phyloP scores from a whole-genome alignment of 768 basidiomycete genomes.

The Boletus sp. region DNA sequence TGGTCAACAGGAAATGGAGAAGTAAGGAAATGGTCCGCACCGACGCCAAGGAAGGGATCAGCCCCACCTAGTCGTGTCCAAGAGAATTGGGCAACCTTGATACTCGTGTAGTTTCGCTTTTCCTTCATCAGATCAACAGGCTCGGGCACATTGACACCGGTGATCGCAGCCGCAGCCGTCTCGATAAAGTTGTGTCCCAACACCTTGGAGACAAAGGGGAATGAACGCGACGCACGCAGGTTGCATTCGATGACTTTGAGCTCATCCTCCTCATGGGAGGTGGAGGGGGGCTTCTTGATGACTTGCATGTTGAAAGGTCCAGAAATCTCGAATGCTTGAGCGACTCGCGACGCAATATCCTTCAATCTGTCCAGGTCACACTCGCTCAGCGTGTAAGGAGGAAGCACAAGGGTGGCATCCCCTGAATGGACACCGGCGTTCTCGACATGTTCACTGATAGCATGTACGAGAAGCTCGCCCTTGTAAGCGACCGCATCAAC shows the following conservation, averaged over 20 bases:
- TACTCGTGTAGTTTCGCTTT: conserved; percentile 85
- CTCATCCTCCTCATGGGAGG: conserved; percentile 53
- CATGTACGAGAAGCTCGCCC: conserved; percentile 90
- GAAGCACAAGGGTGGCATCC: conserved; percentile 95
- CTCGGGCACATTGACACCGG: conserved; percentile 81
- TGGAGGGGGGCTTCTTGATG: conserved; percentile 72
- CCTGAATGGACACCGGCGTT: conserved; percentile 99
- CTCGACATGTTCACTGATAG: conserved; percentile 97
- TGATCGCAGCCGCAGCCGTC: conserved; percentile 85
- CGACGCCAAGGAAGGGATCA: conserved; percentile 94
- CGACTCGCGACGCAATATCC: conserved; percentile 93
- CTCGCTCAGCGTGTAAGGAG: conserved; percentile 79
- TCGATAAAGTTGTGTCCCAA: conserved; percentile 97
- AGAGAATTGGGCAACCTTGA: conserved; percentile 98
- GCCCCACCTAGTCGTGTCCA: conserved; percentile 97
- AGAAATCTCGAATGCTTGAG: conserved; percentile 91
- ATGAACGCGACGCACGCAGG: conserved; percentile 93
- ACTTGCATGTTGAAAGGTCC: conserved; percentile 99
- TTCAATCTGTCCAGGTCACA: conserved; percentile 86
- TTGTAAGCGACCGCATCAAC: conserved; percentile 95
- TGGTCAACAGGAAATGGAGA: conserved; percentile 1
- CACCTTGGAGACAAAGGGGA: conserved; percentile 99
- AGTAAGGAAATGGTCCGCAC: conserved; percentile 44
- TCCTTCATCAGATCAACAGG: conserved; percentile 91
- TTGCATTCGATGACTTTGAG: conserved; percentile 99